phyloP scores from a whole-genome alignment of 2,329 filamentous ascomycete species.

The Arthrobotrys iridis region DNA sequence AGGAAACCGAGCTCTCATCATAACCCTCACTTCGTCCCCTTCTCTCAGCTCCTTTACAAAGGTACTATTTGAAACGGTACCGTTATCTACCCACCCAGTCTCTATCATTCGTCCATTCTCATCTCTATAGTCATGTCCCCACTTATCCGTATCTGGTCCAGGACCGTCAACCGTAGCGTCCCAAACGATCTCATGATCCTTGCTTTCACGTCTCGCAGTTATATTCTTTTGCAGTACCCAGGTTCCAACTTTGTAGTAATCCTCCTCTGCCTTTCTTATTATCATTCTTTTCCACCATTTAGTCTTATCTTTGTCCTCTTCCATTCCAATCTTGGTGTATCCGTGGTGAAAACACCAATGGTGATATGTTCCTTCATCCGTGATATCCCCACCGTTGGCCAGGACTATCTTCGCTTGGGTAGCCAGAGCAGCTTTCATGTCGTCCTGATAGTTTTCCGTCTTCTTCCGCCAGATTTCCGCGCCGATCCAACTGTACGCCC shows the following conservation, averaged over 20 bases:
- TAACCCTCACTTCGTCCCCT: conserved; percentile 32
- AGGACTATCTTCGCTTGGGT: background rate
- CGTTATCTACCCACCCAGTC: background rate
- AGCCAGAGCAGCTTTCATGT: background rate
- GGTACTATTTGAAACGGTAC: conserved; percentile 7
- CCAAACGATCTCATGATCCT: conserved; percentile 29
- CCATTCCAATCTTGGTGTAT: background rate
- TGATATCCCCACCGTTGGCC: background rate
- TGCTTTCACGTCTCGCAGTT: background rate
- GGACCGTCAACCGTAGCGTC: conserved; percentile 8
- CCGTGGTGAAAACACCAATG: conserved; percentile 1
- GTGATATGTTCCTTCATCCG: background rate
- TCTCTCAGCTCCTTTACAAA: conserved; percentile 30
- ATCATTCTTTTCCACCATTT: background rate
- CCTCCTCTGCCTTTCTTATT: background rate
- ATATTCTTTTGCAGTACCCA: conserved; percentile 27
- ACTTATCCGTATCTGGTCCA: background rate
- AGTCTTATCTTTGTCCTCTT: background rate
- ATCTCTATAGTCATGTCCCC: background rate
- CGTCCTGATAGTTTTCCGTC: background rate
- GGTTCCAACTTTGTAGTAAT: conserved; percentile 1
- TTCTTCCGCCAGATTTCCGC: conserved; percentile 23
- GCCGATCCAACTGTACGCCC: conserved; percentile 16
- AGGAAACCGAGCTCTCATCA: conserved; percentile 36
- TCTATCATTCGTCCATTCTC: background rate